A percentile compares a stretch with the other conserved stretches of the same genome.
These are phyloP conservation scores for Ceratobasidium sp. DNA, from an alignment of 1,284 basidiomycete genomes.

Conservation along the genomic window DNA sequence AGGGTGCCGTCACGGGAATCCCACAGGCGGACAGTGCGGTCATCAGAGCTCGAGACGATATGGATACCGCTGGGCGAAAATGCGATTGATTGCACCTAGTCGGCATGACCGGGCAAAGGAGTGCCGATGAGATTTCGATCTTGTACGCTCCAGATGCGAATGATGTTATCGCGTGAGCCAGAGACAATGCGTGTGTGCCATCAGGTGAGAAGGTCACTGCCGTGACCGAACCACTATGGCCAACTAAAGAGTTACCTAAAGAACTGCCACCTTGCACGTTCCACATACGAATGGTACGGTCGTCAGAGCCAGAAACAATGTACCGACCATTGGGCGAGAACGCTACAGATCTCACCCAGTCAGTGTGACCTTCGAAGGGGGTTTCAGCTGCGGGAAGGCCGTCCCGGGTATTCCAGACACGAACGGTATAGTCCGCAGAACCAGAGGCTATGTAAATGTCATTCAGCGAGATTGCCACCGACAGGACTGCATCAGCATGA, in stretches of 20 bases:
- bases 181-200: constrained; percentile 49
- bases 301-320: too few relatives aligned
- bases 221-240: not conserved
- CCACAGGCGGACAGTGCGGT: not conserved
- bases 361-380: constrained; percentile 51
- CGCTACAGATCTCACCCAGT: too few relatives aligned
- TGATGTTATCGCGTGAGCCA: constrained; percentile 52
- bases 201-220: constrained; percentile 47
- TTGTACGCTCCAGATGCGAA: constrained; percentile 53
- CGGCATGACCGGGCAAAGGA: constrained; percentile 4
- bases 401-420: constrained; percentile 32
- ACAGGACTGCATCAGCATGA: not conserved
- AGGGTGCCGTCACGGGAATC: not conserved
- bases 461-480: constrained; percentile 29
- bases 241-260: not conserved
- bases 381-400: not conserved
- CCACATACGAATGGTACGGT: constrained; percentile 53
- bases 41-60: constrained; percentile 22
- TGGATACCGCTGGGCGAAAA: constrained; percentile 22
- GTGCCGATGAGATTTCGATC: not conserved
- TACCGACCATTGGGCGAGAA: too few relatives aligned
- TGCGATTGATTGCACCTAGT: constrained; percentile 9
- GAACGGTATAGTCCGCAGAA: constrained; percentile 33
- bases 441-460: constrained; percentile 22
- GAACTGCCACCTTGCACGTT: not conserved